Evolutionary conservation across 495 filamentous ascomycete species (phyloP).

Genomic region (Delitschia confertaspora): DNA sequence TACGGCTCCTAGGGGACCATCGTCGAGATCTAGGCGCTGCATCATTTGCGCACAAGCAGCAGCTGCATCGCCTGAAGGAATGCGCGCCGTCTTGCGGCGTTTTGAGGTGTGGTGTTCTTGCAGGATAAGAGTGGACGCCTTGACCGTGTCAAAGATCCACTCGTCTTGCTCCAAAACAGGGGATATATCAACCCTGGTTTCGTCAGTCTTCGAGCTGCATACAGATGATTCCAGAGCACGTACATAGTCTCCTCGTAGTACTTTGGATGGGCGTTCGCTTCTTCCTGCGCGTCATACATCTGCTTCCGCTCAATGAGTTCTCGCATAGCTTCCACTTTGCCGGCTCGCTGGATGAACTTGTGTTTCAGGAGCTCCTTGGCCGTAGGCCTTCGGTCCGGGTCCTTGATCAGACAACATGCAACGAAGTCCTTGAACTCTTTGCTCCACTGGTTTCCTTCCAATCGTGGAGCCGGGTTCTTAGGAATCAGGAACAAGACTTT

Average conservation of each 20-base stretch:
- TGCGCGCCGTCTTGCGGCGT: conserved; percentile 41
- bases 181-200: conserved; percentile 51
- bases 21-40: conserved; percentile 51
- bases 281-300: conserved; percentile 59
- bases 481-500: conserved; percentile 97
- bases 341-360: conserved; percentile 76
- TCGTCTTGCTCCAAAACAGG: conserved; percentile 65
- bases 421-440: conserved; percentile 92
- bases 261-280: conserved; percentile 49
- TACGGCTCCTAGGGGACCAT: conserved; percentile 28
- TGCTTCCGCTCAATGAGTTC: conserved; percentile 82
- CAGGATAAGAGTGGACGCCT: conserved; percentile 34
- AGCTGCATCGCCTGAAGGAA: conserved; percentile 33
- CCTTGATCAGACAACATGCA: conserved; percentile 78
- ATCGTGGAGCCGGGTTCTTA: conserved; percentile 73
- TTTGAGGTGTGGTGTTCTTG: conserved; percentile 38
- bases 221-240: conserved; percentile 24
- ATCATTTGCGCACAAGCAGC: conserved; percentile 44
- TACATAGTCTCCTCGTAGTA: conserved; percentile 86
- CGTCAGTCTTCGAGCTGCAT: conserved; percentile 1
- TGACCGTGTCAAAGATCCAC: conserved; percentile 98
- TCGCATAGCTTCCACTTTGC: conserved; percentile 72
- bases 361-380: conserved; percentile 87
- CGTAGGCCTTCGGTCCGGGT: conserved; percentile 71
- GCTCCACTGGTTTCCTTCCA: conserved; percentile 79